Percentiles rank a stretch among this genome's conserved stretches.
phyloP scores from a whole-genome alignment of 306 rosid genomes.

The Rosa multiflora region DNA sequence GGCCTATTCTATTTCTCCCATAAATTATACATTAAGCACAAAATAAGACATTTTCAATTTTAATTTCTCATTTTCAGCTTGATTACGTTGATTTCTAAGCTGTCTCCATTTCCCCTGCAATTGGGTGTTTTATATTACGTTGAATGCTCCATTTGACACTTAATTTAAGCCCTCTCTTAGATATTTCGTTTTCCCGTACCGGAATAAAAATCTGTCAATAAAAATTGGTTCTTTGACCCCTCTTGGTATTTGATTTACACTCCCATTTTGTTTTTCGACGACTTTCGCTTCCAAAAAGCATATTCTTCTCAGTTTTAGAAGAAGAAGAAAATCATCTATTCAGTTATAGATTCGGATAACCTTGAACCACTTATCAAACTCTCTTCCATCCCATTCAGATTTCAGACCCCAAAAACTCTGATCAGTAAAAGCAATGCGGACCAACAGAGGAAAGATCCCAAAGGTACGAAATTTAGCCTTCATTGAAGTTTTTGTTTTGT shows the following conservation, averaged over 20 bases:
- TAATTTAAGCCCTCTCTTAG: slow-evolving; percentile 18
- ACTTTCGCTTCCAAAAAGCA: slow-evolving; percentile 13
- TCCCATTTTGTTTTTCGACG: slow-evolving; percentile 17
- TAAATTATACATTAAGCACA: neutral
- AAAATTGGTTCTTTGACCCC: neutral
- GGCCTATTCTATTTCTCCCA: slow-evolving; percentile 32
- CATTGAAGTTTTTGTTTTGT: neutral
- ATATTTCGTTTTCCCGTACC: neutral
- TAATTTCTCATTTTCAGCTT: neutral
- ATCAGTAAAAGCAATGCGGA: slow-evolving; percentile 55
- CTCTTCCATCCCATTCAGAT: slow-evolving; percentile 12
- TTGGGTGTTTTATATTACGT: slow-evolving; percentile 62
- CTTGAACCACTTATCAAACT: slow-evolving; percentile 9
- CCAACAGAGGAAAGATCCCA: slow-evolving; percentile 44
- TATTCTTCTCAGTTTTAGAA: neutral
- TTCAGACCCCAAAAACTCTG: slow-evolving; percentile 14
- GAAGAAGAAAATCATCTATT: neutral
- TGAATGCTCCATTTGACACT: slow-evolving; percentile 38
- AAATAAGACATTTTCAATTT: neutral
- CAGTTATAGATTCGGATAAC: slow-evolving; percentile 30
- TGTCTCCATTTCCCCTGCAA: slow-evolving; percentile 70
- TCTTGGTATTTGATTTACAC: slow-evolving; percentile 21
- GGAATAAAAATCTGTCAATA: neutral
- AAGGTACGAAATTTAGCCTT: slow-evolving; percentile 39
- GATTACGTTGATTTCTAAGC: slow-evolving; percentile 25